Conservation (phyloP, 2,329 filamentous ascomycete species). For the Neobulgaria alba region DNA sequence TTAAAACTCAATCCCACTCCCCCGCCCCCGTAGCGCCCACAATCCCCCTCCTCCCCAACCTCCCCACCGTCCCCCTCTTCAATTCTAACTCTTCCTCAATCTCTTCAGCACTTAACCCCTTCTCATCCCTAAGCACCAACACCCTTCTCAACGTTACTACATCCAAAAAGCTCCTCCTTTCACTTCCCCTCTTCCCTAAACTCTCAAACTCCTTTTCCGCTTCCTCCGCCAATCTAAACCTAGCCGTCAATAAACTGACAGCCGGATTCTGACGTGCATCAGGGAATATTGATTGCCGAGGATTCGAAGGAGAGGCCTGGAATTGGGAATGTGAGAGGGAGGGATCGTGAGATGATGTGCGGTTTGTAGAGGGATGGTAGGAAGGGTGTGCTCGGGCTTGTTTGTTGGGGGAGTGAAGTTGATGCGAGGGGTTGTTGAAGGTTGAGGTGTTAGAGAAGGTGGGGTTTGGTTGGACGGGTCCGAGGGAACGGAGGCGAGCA, state of each 20-base stretch:
- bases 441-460: constrained; percentile 24
- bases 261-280: constrained; percentile 17
- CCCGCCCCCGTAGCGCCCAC: constrained; percentile 6
- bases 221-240: constrained; percentile 54
- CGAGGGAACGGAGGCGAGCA: constrained; percentile 21
- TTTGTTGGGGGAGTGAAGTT: constrained; percentile 1
- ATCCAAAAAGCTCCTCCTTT: constrained; percentile 39
- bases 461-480: constrained; percentile 24
- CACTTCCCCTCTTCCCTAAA: constrained; percentile 27
- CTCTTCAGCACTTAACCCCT: constrained; percentile 13
- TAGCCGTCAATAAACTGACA: constrained; percentile 23
- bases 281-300: constrained; percentile 21
- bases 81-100: constrained; percentile 35
- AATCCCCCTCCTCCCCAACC: constrained; percentile 19
- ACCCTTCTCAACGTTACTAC: constrained; percentile 40
- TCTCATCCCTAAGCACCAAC: constrained; percentile 37
- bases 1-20: too few species aligned
- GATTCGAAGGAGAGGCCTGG: constrained; percentile 16
- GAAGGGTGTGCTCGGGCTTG: not conserved
- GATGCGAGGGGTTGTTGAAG: constrained; percentile 12
- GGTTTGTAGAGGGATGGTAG: constrained; percentile 1
- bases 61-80: constrained; percentile 34
- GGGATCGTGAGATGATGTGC: constrained; percentile 3
- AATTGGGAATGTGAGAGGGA: constrained; percentile 9
- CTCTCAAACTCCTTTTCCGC: constrained; percentile 46